These are phyloP conservation scores for Trichoderma pleuroti DNA, from an alignment of 2,329 filamentous ascomycete genomes.

Conservation along the genomic window DNA sequence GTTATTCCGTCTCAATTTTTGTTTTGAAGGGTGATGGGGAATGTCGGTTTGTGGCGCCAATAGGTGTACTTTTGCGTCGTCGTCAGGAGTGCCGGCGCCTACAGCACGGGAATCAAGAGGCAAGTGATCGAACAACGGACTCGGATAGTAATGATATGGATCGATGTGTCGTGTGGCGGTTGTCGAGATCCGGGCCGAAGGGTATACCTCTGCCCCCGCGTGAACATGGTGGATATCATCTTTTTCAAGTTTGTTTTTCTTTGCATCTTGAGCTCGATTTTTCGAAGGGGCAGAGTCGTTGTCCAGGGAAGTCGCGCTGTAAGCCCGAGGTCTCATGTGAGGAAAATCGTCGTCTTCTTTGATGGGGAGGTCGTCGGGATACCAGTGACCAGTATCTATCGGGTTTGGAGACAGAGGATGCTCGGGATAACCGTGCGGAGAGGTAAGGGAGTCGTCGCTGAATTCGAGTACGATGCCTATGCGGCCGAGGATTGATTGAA, in stretches of 20 bases:
- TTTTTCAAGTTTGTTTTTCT: neutral
- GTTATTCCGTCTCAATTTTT: neutral
- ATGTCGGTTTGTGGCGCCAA: neutral
- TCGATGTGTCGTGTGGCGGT: constrained; percentile 2
- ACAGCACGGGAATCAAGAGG: neutral
- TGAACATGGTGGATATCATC: neutral
- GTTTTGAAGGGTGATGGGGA: neutral
- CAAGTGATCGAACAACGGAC: neutral
- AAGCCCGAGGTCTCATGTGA: neutral
- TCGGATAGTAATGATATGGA: constrained; percentile 9
- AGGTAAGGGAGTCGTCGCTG: constrained; percentile 35
- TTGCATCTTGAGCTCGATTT: neutral
- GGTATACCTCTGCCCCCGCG: neutral
- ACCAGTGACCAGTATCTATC: constrained; percentile 22
- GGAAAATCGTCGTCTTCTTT: neutral
- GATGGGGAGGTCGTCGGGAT: constrained; percentile 13
- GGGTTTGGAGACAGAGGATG: constrained; percentile 25
- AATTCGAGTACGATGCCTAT: constrained; percentile 72
- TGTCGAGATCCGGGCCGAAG: neutral
- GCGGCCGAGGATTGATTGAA: constrained; percentile 62
- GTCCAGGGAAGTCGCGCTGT: neutral
- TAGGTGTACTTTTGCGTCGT: neutral
- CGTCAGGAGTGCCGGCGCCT: neutral
- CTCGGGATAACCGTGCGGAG: constrained; percentile 26
- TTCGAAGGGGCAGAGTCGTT: neutral